A percentile compares a stretch with the other conserved stretches of the same genome.
Conservation (phyloP, 352 stramenopile species). For the Pythium aristosporum region DNA sequence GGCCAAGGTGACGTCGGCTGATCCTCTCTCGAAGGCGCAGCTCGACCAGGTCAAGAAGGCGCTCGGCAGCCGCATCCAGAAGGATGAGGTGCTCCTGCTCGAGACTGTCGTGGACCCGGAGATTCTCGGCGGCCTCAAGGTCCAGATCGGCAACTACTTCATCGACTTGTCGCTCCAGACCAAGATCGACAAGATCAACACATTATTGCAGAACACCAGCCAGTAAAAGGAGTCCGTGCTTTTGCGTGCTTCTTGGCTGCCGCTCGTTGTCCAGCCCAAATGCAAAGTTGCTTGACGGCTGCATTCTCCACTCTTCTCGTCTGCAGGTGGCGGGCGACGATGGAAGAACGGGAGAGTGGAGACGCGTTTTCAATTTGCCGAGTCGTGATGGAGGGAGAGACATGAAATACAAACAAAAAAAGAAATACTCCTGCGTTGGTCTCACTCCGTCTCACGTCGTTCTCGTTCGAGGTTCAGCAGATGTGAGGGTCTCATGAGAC, state of each 20-base stretch:
- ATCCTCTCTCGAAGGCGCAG: slow-evolving; percentile 91
- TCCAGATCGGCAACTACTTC: slow-evolving; percentile 98
- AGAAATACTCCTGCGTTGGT: background rate
- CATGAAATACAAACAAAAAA: background rate
- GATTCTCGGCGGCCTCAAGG: slow-evolving; percentile 95
- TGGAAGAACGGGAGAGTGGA: no score
- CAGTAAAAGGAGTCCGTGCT: slow-evolving; percentile 17
- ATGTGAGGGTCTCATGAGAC: no score
- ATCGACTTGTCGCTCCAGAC: slow-evolving; percentile 95
- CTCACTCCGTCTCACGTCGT: background rate
- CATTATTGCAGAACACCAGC: slow-evolving; percentile 65
- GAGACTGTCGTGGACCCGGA: slow-evolving; percentile 91
- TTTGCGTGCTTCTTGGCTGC: background rate
- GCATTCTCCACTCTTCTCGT: no score
- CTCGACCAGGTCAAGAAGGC: slow-evolving; percentile 93
- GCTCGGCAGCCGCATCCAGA: slow-evolving; percentile 84
- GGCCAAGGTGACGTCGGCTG: slow-evolving; percentile 95
- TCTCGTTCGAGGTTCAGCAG: background rate
- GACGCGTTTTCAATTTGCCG: background rate
- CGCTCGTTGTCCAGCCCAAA: background rate
- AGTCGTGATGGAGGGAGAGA: slow-evolving; percentile 6
- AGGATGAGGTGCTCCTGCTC: slow-evolving; percentile 91
- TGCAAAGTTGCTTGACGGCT: background rate
- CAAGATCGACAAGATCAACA: slow-evolving; percentile 95
- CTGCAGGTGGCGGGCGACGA: no score